Base-by-base conservation (phyloP, 2,329 filamentous ascomycete genomes). In the Botrytis hyacinthi region DNA sequence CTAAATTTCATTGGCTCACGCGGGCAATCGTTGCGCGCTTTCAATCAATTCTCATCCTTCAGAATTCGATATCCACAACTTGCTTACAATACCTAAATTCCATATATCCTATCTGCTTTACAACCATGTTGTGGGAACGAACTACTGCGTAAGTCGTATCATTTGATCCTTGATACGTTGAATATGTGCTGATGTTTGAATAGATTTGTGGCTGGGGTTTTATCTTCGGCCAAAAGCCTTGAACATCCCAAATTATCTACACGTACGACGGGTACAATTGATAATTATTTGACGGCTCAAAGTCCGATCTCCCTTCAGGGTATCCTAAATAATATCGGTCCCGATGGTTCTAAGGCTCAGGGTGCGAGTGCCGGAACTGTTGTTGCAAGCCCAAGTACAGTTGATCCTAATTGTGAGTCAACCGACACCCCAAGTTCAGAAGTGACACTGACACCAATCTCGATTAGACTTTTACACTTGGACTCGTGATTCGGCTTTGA, bases 401-500 rank as follows among this genome's bases (percentile, higher is more conserved):
- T 77, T 7, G 81, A 86, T 77, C 87, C 88, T 1, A 81, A 89
- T 77, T 90, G 87, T 88, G 78, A 79, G 84, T 81, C 29, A 40
- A n/a, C 20, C 48, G 48, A 46, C 26, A 40, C 26, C 26, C n/a
- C 18, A 29, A 14, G 20, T 18, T 29, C 12, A 22, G 22, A 29
- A 12, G 69, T 32, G 37, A 4, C 5, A 5, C 7, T 18, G 29
- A 48, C 22, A n/a, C 73, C 78, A 48, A 78, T 60, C n/a, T 37
- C n/a, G 10, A 66, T 40, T 65, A 93, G 91, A 95, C 81, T 94
- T 87, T 80, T 94, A 89, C 79, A 93, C 91, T 1, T 95, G 92
- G 92, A 93, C 89, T 2, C 84, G 93, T 78, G 92, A 95, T 80
- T 87, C 91, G 20, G 91, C 90, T n/a, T 85, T 95, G 40, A 89